A percentile compares a stretch with the other conserved stretches of the same genome.
phyloP scores from a whole-genome alignment of 441 rosid species.

The Eugenia klotzschiana region DNA sequence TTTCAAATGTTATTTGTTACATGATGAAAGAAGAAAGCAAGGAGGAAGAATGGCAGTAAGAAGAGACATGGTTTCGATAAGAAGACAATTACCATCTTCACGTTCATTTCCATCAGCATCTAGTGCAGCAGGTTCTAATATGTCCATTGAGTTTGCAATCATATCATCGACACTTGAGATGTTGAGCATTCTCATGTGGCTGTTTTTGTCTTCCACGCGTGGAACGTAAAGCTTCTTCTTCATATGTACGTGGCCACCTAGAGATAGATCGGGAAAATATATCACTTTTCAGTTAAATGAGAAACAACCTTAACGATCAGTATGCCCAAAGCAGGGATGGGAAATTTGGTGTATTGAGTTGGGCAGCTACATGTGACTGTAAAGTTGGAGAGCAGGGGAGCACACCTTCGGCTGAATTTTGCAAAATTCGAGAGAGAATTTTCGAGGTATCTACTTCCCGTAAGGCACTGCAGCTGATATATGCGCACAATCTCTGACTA shows the following conservation, averaged over 20 bases:
- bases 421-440: slow-evolving; percentile 37
- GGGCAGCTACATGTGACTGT: not conserved
- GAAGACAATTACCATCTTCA: slow-evolving; percentile 55
- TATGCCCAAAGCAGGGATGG: not conserved
- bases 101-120: slow-evolving; percentile 56
- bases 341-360: not conserved
- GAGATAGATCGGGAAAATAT: not conserved
- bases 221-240: slow-evolving; percentile 71
- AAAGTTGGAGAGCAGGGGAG: not conserved
- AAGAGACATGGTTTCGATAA: not conserved
- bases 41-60: not conserved
- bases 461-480: slow-evolving; percentile 65
- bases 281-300: not conserved
- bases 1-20: not conserved
- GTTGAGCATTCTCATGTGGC: slow-evolving; percentile 77
- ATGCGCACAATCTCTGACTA: slow-evolving; percentile 59
- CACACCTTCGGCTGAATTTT: slow-evolving; percentile 17
- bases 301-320: not conserved
- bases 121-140: slow-evolving; percentile 73
- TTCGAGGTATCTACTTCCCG: slow-evolving; percentile 68
- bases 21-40: not conserved
- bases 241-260: slow-evolving; percentile 16
- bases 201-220: slow-evolving; percentile 78
- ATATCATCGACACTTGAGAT: slow-evolving; percentile 64
- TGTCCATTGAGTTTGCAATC: slow-evolving; percentile 76